phyloP scores from a whole-genome alignment of 208 protist genomes.

The Novymonas esmeraldas region DNA sequence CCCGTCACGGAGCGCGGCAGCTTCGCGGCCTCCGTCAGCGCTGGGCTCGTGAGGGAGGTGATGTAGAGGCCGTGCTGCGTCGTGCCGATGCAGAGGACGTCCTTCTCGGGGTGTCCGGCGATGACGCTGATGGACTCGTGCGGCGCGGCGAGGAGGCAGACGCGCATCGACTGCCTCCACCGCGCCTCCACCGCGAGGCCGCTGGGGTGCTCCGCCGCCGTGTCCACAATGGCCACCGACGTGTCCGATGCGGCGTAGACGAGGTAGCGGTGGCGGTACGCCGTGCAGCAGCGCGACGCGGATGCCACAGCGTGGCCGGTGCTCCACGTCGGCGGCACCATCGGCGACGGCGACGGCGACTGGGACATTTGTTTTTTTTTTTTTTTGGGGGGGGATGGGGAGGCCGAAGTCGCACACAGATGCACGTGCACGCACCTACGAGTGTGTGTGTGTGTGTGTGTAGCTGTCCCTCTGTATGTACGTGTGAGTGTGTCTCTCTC shows the following conservation, averaged over 20 bases:
- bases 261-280: slow-evolving; percentile 24
- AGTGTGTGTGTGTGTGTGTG: too few species aligned
- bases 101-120: slow-evolving; percentile 49
- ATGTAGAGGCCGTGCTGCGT: slow-evolving; percentile 70
- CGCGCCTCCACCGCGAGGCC: neutral
- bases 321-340: slow-evolving; percentile 15
- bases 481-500: too few species aligned
- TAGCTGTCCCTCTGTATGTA: too few species aligned
- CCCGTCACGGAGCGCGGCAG: slow-evolving; percentile 60
- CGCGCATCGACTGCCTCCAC: slow-evolving; percentile 22
- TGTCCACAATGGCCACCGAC: slow-evolving; percentile 21
- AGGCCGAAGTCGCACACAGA: neutral
- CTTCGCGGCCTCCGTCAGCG: slow-evolving; percentile 40
- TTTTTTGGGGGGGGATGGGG: neutral
- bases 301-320: slow-evolving; percentile 26
- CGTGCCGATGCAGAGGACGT: slow-evolving; percentile 73
- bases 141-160: slow-evolving; percentile 18
- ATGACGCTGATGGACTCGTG: slow-evolving; percentile 60
- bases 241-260: slow-evolving; percentile 28
- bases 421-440: neutral
- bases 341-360: neutral
- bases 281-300: slow-evolving; percentile 19
- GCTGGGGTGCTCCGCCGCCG: neutral
- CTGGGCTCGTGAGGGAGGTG: slow-evolving; percentile 43
- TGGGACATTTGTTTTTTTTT: too few species aligned